Conservation (phyloP, 2,329 filamentous ascomycete species). For the Cladophialophora yegresii region DNA sequence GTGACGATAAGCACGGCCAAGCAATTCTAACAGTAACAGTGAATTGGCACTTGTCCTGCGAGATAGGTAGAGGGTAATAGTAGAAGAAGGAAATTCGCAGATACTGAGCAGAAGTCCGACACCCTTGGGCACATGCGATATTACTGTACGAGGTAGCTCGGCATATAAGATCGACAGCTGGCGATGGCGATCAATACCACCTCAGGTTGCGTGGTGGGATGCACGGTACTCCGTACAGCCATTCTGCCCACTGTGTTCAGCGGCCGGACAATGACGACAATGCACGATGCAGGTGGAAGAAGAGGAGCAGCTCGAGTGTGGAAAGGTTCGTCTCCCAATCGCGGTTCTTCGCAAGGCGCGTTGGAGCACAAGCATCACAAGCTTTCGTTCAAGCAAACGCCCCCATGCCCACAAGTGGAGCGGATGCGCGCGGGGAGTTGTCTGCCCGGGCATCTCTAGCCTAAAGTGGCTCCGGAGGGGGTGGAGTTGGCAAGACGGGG, state of each 20-base stretch:
- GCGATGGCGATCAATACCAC: constrained; percentile 10
- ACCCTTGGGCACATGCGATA: not conserved
- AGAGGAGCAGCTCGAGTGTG: not conserved
- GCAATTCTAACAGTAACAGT: not conserved
- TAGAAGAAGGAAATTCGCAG: not conserved
- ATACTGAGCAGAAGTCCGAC: not conserved
- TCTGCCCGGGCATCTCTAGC: not conserved
- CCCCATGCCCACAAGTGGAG: not conserved
- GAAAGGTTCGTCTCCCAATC: not conserved
- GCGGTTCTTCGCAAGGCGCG: not conserved
- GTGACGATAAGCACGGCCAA: not conserved
- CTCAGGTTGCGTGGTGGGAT: constrained; percentile 8
- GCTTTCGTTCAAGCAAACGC: constrained; percentile 5
- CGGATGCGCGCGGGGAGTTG: not conserved
- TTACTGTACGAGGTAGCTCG: too few species aligned
- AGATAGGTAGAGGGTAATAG: not conserved
- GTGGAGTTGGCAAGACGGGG: not conserved
- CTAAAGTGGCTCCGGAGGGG: not conserved
- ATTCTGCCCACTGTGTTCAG: not conserved
- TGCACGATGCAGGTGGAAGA: not conserved
- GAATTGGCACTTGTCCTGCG: not conserved
- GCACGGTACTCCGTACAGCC: not conserved
- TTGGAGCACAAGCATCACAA: not conserved
- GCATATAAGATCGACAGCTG: not conserved
- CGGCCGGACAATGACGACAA: not conserved